Evolutionary conservation across 176 grass and related monocot species (phyloP), one percentile per base, ranked within the genome.

Genomic region (Elymus sibiricus): DNA sequence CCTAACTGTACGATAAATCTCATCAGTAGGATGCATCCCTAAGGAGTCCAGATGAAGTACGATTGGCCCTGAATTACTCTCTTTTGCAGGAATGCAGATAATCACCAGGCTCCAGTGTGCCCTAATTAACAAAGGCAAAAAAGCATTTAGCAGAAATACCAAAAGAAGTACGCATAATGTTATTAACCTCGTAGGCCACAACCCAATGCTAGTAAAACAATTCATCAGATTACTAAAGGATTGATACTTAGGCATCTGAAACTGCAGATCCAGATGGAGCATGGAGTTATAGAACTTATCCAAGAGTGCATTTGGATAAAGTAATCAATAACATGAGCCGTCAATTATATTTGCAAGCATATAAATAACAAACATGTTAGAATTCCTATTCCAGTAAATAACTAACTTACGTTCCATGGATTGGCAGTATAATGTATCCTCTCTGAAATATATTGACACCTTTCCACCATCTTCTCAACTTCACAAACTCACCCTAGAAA

Each of bases 381-480:
- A 87, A 59, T 22, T 31, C 32, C 79, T 46, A 47, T 85, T 34
- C 47, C 13, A 62, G 65, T 28, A 72, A 80, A 76, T 26, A 88
- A 42, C 7, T 55, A 85, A 98, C 88, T 92, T 94, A 96, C 92
- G 22, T 80, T 84, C 88, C 86, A 90, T 96, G 94, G 47, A 98
- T 95, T 32, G 97, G 94, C 79, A 98, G 86, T 86, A 98, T 91
- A 73, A 98, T 83, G 59, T 98, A 98, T 62, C 90, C 70, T 39
- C 87, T 95, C 58, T 94, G 79, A 84, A 94, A 98, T 91, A 95
- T 95, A 82, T 91, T 92, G 40, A 94, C 88, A 90, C 90, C 97
- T 92, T 98, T 98, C 91, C 93, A 96, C 97, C 97, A 98, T 89
- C 92, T 92, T 85, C 97, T 95, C 79, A 98, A 82, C 81, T 96